Evolutionary conservation across 2,329 filamentous ascomycete species (phyloP).

Genomic region (Fusarium odoratissimum): DNA sequence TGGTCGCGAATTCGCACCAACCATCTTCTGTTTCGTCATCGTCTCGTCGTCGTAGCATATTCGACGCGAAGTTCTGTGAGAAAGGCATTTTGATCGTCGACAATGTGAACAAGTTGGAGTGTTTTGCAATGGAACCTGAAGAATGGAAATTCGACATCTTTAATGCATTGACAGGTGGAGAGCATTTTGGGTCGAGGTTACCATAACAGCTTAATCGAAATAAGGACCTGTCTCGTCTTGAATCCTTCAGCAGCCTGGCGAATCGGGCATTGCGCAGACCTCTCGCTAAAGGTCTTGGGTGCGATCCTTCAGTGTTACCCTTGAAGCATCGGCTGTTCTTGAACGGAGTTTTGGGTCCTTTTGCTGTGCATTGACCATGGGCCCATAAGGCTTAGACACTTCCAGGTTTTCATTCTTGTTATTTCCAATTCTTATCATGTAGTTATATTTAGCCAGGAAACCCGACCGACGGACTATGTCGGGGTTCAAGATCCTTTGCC

Average conservation of each 20-base stretch:
- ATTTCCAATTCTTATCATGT: background rate
- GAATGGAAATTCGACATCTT: background rate
- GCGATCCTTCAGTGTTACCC: background rate
- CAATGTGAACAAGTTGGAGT: background rate
- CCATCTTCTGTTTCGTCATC: background rate
- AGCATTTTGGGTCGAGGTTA: background rate
- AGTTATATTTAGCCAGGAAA: background rate
- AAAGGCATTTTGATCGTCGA: background rate
- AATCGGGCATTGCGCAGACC: background rate
- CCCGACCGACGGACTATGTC: background rate
- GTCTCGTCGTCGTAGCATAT: background rate
- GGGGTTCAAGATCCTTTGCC: no score
- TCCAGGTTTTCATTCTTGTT: background rate
- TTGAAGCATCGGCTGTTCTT: background rate
- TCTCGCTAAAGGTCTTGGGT: background rate
- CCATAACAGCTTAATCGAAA: conserved; percentile 6
- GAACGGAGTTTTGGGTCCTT: background rate
- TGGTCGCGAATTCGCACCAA: background rate
- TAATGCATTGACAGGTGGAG: background rate
- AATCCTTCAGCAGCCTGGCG: background rate
- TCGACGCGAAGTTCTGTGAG: background rate
- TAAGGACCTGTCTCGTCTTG: conserved; percentile 11
- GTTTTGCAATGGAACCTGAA: background rate
- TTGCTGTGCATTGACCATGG: background rate
- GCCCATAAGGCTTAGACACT: background rate